Evolutionary conservation across 208 protist genomes (phyloP).

Genomic region (Hexamita inflata): DNA sequence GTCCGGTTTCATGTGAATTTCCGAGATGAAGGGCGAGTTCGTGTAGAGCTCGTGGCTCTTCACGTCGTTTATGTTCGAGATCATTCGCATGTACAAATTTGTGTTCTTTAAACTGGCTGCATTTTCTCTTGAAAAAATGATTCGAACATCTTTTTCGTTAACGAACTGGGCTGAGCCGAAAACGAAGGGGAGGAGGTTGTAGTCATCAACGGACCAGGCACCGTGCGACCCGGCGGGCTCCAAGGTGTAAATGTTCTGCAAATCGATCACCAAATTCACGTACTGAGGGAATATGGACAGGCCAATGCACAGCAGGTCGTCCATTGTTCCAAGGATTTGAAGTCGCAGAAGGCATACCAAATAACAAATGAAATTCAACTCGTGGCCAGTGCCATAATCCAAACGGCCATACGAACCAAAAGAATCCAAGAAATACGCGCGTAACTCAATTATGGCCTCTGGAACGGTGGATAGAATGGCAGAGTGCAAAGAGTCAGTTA

Average conservation of each 20-base stretch:
- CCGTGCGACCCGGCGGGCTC: slow-evolving; percentile 39
- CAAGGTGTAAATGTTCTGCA: slow-evolving; percentile 34
- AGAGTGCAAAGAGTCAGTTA: background rate
- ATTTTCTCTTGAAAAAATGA: background rate
- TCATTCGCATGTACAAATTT: slow-evolving; percentile 23
- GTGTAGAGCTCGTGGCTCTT: background rate
- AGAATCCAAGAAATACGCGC: slow-evolving; percentile 5
- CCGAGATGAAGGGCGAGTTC: slow-evolving; percentile 17
- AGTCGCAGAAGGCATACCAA: slow-evolving; percentile 7
- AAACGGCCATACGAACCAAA: slow-evolving; percentile 17
- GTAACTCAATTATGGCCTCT: slow-evolving; percentile 7
- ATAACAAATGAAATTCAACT: slow-evolving; percentile 26
- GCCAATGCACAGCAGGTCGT: slow-evolving; percentile 1
- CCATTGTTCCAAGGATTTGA: background rate
- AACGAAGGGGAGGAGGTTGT: slow-evolving; percentile 36
- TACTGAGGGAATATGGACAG: slow-evolving; percentile 18
- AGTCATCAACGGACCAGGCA: slow-evolving; percentile 40
- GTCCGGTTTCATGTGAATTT: slow-evolving; percentile 6
- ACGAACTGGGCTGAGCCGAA: slow-evolving; percentile 27
- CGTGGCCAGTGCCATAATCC: slow-evolving; percentile 42
- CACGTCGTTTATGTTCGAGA: slow-evolving; percentile 16
- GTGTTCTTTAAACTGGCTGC: background rate
- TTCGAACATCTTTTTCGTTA: background rate
- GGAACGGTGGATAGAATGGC: background rate
- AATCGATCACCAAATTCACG: background rate